phyloP scores from a whole-genome alignment of 805 yeast species.

The Metschnikowia aberdeeniae region DNA sequence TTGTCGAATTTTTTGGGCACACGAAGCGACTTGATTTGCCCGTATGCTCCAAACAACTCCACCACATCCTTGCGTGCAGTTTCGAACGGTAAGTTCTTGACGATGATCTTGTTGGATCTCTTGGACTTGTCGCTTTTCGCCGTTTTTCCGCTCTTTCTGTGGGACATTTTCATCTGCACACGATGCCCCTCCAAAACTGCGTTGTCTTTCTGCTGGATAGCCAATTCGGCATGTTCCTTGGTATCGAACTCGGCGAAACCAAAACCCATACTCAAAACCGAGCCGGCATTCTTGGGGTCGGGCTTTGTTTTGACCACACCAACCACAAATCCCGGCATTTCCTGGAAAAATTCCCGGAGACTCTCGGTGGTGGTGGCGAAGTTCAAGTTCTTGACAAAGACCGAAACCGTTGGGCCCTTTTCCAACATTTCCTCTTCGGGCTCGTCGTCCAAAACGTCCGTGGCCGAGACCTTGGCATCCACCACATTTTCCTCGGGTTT shows the following conservation, averaged over 20 bases:
- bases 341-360: constrained; percentile 58
- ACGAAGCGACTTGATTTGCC: constrained; percentile 89
- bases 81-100: constrained; percentile 96
- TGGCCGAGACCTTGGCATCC: constrained; percentile 41
- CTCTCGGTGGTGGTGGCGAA: constrained; percentile 66
- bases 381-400: constrained; percentile 89
- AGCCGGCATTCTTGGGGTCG: constrained; percentile 68
- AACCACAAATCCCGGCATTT: constrained; percentile 72
- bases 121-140: constrained; percentile 28
- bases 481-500: constrained; percentile 18
- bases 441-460: constrained; percentile 35
- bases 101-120: constrained; percentile 74
- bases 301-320: constrained; percentile 86
- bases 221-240: constrained; percentile 72
- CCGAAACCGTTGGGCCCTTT: constrained; percentile 74
- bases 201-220: constrained; percentile 70
- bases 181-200: constrained; percentile 83
- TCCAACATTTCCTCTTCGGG: constrained; percentile 38
- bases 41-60: constrained; percentile 90
- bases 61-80: constrained; percentile 90
- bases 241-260: constrained; percentile 91
- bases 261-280: constrained; percentile 89
- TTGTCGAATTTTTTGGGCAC: constrained; percentile 95
- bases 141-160: constrained; percentile 46
- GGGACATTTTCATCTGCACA: constrained; percentile 83